Percentiles rank a stretch among this genome's conserved stretches.
Conservation (phyloP, 2,329 filamentous ascomycete species). For the Curvularia spicifera region DNA sequence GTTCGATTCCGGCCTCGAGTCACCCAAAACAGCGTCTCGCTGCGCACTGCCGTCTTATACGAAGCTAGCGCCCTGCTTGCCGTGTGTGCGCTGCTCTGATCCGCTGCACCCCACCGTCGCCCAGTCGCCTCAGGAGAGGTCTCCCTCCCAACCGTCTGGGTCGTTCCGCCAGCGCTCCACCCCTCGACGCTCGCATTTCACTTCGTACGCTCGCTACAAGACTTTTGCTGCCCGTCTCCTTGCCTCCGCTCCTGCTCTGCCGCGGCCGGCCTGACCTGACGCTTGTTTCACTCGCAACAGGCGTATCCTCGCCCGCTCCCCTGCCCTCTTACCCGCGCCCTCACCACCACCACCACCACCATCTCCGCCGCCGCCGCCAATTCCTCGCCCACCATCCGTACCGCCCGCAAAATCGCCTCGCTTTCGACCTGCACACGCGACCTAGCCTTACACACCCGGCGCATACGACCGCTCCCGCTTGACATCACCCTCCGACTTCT, state of each 20-base stretch:
- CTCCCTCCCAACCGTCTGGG: conserved; percentile 14
- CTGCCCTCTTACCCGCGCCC: conserved; percentile 4
- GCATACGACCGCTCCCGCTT: neutral
- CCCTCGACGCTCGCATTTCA: conserved; percentile 11
- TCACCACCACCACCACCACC: conserved; percentile 12
- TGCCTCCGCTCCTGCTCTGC: conserved; percentile 8
- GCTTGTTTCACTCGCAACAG: conserved; percentile 27
- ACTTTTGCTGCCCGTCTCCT: conserved; percentile 1
- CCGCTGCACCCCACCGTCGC: conserved; percentile 19
- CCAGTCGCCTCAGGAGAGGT: conserved; percentile 26
- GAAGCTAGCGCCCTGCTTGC: conserved; percentile 18
- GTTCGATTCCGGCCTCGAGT: conserved; percentile 13
- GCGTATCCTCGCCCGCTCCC: conserved; percentile 27
- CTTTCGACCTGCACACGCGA: neutral
- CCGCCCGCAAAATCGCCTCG: neutral
- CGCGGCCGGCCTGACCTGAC: conserved; percentile 16
- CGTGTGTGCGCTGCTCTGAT: conserved; percentile 11
- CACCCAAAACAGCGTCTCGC: conserved; percentile 13
- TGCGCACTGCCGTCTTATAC: conserved; percentile 17
- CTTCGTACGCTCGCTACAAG: conserved; percentile 23
- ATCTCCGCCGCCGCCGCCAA: conserved; percentile 8
- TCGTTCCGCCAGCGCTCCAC: conserved; percentile 3
- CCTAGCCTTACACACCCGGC: conserved; percentile 1
- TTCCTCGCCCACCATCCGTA: neutral
- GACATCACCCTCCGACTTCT: neutral